A percentile compares a stretch with the other conserved stretches of the same genome.
phyloP scores from a whole-genome alignment of 2,329 filamentous ascomycete genomes.

The Nectriaceae sp. region DNA sequence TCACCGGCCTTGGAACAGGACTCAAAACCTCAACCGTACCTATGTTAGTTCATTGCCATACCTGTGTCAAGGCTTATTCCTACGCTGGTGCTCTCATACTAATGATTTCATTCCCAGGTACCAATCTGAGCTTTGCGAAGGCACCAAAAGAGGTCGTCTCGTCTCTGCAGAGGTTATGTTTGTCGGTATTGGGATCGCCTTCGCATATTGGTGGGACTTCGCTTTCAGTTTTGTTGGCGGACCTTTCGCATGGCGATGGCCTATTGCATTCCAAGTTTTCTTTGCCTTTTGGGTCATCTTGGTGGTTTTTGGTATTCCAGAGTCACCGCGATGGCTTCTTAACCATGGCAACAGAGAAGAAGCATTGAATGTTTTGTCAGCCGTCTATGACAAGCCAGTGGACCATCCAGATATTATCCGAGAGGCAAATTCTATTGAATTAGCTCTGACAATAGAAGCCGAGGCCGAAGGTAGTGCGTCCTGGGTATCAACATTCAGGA shows the following conservation, averaged over 20 bases:
- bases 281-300: slow-evolving; percentile 34
- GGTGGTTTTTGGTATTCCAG: slow-evolving; percentile 39
- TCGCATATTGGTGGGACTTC: slow-evolving; percentile 43
- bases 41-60: slow-evolving; percentile 9
- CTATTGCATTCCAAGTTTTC: slow-evolving; percentile 31
- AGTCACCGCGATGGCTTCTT: slow-evolving; percentile 43
- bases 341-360: slow-evolving; percentile 38
- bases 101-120: no score
- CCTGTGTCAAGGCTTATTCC: not conserved
- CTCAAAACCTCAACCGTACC: slow-evolving; percentile 43
- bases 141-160: slow-evolving; percentile 51
- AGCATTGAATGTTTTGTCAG: slow-evolving; percentile 36
- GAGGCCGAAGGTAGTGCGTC: slow-evolving; percentile 32
- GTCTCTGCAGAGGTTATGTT: slow-evolving; percentile 49
- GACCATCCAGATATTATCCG: slow-evolving; percentile 35
- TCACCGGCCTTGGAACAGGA: slow-evolving; percentile 52
- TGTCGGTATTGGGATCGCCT: slow-evolving; percentile 39
- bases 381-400: slow-evolving; percentile 41
- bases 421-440: slow-evolving; percentile 40
- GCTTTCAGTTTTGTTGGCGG: slow-evolving; percentile 34
- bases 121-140: slow-evolving; percentile 42
- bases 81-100: no score
- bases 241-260: slow-evolving; percentile 21
- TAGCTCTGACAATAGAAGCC: slow-evolving; percentile 40
- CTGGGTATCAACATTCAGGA: slow-evolving; percentile 38